Percentiles rank a stretch among this genome's conserved stretches.
phyloP scores from a whole-genome alignment of 352 stramenopile genomes.

The Phytophthora pistaciae region DNA sequence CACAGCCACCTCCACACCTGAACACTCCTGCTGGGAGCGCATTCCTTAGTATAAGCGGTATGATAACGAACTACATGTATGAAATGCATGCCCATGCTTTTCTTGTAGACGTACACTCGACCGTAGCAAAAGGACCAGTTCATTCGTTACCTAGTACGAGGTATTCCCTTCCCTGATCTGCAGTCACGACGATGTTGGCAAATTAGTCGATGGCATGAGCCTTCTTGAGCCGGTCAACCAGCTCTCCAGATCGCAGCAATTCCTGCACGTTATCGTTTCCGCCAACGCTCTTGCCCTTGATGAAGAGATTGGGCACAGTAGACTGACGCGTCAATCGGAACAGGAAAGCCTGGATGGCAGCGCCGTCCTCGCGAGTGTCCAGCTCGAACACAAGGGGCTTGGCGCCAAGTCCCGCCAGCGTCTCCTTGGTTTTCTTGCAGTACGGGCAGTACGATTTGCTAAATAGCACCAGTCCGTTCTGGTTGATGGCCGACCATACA shows the following conservation, averaged over 20 bases:
- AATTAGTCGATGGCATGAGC: slow-evolving; percentile 63
- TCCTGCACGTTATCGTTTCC: slow-evolving; percentile 95
- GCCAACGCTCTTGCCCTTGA: slow-evolving; percentile 95
- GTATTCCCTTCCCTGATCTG: not conserved
- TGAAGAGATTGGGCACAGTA: slow-evolving; percentile 99
- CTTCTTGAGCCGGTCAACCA: slow-evolving; percentile 89
- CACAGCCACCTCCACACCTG: slow-evolving; percentile 73
- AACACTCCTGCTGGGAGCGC: not conserved
- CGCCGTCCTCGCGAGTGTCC: slow-evolving; percentile 87
- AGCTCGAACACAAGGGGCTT: slow-evolving; percentile 82
- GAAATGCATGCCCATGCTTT: not conserved
- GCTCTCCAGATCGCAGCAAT: slow-evolving; percentile 86
- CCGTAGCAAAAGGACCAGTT: slow-evolving; percentile 16
- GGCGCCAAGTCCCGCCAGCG: slow-evolving; percentile 62
- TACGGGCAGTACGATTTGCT: slow-evolving; percentile 91
- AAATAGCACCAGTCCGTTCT: slow-evolving; percentile 82
- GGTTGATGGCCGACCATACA: slow-evolving; percentile 76
- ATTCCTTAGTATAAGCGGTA: slow-evolving; percentile 1
- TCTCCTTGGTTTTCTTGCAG: slow-evolving; percentile 88
- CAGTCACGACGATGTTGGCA: slow-evolving; percentile 5
- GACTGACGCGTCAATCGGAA: slow-evolving; percentile 93
- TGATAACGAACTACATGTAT: slow-evolving; percentile 13
- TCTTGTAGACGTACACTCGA: not conserved
- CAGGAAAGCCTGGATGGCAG: slow-evolving; percentile 93
- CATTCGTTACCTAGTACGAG: slow-evolving; percentile 16